phyloP scores from a whole-genome alignment of 139 green algal species.

The Trebouxia sp. region DNA sequence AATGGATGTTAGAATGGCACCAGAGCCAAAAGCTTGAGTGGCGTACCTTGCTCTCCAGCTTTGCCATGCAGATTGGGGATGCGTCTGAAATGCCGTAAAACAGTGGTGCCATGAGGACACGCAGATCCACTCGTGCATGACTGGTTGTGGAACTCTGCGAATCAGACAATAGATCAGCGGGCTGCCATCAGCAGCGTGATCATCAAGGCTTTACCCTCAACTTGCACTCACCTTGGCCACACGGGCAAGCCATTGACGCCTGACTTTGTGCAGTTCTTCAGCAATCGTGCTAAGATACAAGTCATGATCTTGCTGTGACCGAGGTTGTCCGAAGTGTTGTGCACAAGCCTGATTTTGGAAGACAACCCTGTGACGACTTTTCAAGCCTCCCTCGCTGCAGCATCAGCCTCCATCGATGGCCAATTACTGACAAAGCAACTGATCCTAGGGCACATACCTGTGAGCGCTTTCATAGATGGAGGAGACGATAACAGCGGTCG shows the following conservation, averaged over 20 bases:
- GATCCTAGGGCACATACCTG: no score
- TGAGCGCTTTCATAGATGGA: no score
- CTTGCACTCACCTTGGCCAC: conserved; percentile 7
- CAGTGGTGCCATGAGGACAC: background rate
- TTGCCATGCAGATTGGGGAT: background rate
- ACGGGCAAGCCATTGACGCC: background rate
- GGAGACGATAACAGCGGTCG: no score
- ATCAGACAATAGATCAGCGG: no score
- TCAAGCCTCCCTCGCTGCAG: background rate
- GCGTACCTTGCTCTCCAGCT: background rate
- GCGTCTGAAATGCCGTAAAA: background rate
- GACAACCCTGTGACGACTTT: background rate
- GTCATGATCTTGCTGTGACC: background rate
- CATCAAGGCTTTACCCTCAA: no score
- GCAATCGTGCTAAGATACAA: background rate
- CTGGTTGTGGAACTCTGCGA: background rate
- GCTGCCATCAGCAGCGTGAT: no score
- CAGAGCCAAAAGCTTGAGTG: background rate
- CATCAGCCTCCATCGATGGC: no score
- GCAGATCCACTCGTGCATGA: background rate
- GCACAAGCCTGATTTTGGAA: background rate
- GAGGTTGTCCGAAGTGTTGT: background rate
- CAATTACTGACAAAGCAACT: no score
- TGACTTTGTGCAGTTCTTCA: background rate
- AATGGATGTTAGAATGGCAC: background rate